Conservation (phyloP, 352 stramenopile species). For the Phytophthora crassamura region DNA sequence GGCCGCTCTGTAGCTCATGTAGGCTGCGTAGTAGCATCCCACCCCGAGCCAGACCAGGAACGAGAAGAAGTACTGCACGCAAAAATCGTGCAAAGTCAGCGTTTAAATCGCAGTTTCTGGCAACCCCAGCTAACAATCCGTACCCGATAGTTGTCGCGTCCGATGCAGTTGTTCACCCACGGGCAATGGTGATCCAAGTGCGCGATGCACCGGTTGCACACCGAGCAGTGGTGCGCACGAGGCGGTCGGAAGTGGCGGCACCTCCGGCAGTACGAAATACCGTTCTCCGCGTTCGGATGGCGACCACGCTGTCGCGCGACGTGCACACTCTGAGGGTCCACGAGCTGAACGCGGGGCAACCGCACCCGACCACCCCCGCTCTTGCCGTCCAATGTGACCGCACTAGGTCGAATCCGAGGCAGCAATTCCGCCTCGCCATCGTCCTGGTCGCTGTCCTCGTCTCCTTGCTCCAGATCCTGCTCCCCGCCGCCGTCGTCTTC, state of each 20-base stretch:
- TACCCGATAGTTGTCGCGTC: constrained; percentile 95
- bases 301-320: constrained; percentile 38
- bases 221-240: constrained; percentile 70
- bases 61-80: constrained; percentile 73
- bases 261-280: constrained; percentile 55
- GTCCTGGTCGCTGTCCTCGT: constrained; percentile 9
- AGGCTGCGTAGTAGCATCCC: constrained; percentile 64
- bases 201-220: constrained; percentile 92
- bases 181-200: constrained; percentile 98
- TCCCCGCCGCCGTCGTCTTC: constrained; percentile 14
- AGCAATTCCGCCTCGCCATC: constrained; percentile 25
- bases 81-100: neutral
- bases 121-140: neutral
- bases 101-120: too few species aligned
- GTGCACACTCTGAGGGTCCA: constrained; percentile 45
- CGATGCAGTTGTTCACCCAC: constrained; percentile 99
- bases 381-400: constrained; percentile 17
- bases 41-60: constrained; percentile 76
- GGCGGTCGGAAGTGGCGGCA: constrained; percentile 59
- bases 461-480: constrained; percentile 20
- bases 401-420: constrained; percentile 37
- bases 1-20: constrained; percentile 60
- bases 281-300: constrained; percentile 16
- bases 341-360: constrained; percentile 39
- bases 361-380: constrained; percentile 8